phyloP scores from a whole-genome alignment of 2,329 filamentous ascomycete species.

The Aspergillus clavatus region DNA sequence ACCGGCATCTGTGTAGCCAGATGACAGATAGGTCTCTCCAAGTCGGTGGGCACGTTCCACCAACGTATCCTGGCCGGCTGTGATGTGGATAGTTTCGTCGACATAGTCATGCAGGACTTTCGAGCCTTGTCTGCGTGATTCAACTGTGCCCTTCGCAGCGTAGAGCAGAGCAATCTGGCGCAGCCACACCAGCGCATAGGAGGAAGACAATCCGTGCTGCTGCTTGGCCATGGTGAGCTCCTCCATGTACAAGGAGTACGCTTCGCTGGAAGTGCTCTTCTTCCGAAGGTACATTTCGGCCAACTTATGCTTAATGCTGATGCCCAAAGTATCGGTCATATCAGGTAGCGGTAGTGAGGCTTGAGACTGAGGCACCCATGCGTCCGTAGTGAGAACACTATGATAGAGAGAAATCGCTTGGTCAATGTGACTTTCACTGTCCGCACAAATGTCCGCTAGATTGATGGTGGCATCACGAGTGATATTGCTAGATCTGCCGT shows the following conservation, averaged over 20 bases:
- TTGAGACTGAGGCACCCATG: conserved; percentile 33
- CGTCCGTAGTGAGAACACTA: conserved; percentile 39
- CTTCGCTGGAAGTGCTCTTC: conserved; percentile 35
- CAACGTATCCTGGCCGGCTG: conserved; percentile 41
- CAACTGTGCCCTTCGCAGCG: conserved; percentile 35
- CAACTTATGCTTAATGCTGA: conserved; percentile 48
- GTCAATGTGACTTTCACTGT: conserved; percentile 40
- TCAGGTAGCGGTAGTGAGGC: conserved; percentile 26
- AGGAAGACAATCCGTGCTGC: conserved; percentile 45
- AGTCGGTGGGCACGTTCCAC: conserved; percentile 46
- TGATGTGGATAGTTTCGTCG: conserved; percentile 39
- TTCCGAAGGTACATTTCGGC: conserved; percentile 46
- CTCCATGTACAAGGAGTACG: conserved; percentile 40
- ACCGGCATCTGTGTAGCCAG: conserved; percentile 39
- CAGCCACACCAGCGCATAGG: conserved; percentile 43
- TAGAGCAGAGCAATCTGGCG: conserved; percentile 43
- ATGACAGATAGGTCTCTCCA: conserved; percentile 43
- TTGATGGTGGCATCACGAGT: conserved; percentile 37
- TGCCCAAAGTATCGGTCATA: conserved; percentile 36
- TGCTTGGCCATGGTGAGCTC: conserved; percentile 42
- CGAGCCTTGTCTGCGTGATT: conserved; percentile 37
- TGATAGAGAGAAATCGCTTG: conserved; percentile 46
- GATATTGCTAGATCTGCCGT: conserved; percentile 31
- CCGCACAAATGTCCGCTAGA: conserved; percentile 46
- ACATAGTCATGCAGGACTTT: conserved; percentile 39